Evolutionary conservation across 2,329 filamentous ascomycete genomes (phyloP).

Genomic region (Parastagonospora avenae): DNA sequence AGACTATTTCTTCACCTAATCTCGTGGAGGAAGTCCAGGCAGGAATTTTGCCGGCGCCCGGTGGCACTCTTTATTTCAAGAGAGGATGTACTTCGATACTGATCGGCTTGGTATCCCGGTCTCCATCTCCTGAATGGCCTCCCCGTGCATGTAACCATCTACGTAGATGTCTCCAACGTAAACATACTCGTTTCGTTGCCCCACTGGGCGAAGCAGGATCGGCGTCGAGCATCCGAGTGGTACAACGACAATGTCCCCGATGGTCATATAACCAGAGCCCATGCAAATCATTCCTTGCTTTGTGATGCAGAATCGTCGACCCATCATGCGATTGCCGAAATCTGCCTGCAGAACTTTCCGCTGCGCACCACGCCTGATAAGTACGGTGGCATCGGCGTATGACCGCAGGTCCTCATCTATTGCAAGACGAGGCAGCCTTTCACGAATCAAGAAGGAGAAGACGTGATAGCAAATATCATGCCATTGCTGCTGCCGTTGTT

Average conservation of each 20-base stretch:
- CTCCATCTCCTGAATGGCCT: constrained; percentile 26
- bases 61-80: neutral
- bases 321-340: constrained; percentile 24
- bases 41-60: no score
- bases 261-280: constrained; percentile 39
- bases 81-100: constrained; percentile 1
- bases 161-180: constrained; percentile 46
- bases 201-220: constrained; percentile 36
- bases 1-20: no score
- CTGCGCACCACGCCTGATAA: constrained; percentile 6
- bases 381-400: constrained; percentile 5
- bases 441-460: constrained; percentile 18
- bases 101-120: neutral
- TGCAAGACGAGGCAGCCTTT: constrained; percentile 15
- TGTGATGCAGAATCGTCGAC: constrained; percentile 26
- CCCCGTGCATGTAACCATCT: constrained; percentile 44
- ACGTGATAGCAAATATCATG: constrained; percentile 17
- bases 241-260: constrained; percentile 40
- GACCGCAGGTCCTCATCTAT: constrained; percentile 16
- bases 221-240: constrained; percentile 46
- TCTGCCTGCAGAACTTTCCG: constrained; percentile 19
- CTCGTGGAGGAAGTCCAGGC: no score
- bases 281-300: constrained; percentile 34
- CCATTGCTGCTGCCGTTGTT: constrained; percentile 2
- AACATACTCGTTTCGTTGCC: constrained; percentile 25